Percentiles rank a stretch among this genome's conserved stretches.
These are phyloP conservation scores for Euphorbia tirucalli DNA, from an alignment of 345 rosid species.

Conservation along the genomic window DNA sequence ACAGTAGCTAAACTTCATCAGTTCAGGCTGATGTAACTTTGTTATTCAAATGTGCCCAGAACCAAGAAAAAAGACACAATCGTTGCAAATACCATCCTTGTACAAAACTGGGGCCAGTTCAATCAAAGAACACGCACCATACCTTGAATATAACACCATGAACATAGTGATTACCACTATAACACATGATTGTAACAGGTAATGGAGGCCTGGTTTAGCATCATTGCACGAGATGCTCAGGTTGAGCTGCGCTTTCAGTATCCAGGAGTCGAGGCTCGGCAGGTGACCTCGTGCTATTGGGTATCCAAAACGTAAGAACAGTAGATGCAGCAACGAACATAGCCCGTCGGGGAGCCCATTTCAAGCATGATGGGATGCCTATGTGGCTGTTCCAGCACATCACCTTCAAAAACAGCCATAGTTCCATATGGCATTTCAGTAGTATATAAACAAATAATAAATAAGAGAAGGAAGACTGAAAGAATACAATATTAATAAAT, in stretches of 20 bases:
- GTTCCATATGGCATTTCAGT: background rate
- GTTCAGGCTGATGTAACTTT: no score
- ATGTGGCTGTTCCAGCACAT: slow-evolving; percentile 75
- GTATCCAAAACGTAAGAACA: slow-evolving; percentile 92
- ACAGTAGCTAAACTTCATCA: no score
- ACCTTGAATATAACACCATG: background rate
- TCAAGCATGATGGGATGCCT: slow-evolving; percentile 76
- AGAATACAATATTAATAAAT: no score
- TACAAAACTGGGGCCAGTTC: slow-evolving; percentile 7
- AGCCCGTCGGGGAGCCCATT: slow-evolving; percentile 94
- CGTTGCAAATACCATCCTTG: background rate
- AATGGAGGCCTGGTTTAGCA: background rate
- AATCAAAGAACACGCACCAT: background rate
- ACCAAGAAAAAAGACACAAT: no score
- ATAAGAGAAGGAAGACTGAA: background rate
- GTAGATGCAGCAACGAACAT: slow-evolving; percentile 87
- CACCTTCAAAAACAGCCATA: slow-evolving; percentile 38
- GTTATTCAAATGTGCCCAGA: no score
- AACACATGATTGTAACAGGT: background rate
- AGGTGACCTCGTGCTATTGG: slow-evolving; percentile 41
- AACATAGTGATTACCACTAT: background rate
- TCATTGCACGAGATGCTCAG: slow-evolving; percentile 30
- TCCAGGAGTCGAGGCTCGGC: slow-evolving; percentile 30
- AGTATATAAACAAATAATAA: no score
- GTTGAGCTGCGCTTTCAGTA: slow-evolving; percentile 23